Evolutionary conservation across 352 stramenopile genomes (phyloP), one percentile per base, ranked within the genome.

Genomic region (Phytophthora foliorum): DNA sequence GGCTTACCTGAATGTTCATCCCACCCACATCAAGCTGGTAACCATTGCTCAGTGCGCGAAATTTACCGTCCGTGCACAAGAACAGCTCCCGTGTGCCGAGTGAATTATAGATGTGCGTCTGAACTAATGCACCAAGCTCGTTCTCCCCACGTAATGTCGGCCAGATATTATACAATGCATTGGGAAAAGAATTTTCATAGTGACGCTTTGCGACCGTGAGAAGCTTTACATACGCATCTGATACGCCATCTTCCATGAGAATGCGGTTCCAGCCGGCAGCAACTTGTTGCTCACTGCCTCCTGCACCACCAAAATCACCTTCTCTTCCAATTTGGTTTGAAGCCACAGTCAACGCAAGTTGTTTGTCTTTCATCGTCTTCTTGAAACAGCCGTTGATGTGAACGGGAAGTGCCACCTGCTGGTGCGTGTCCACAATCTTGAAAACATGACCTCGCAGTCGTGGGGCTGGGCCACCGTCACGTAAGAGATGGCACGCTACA

Each of bases 331-430:
- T 17, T 49, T 65, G 61, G 25, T 55, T 77, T 32, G 34, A 46
- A 29, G 62, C 41, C 4, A 49, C 50, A 29, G 34, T 67, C 16
- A 89, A 52, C 2, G 72, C 44, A 19, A 89, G 56, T 6, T 76
- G 39, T 24, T 75, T 90, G 48, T 90, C 74, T 44, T 75, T 81
- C 16, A 84, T 66, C 14, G 78, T 57, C 24, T 82, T 92, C 58
- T 92, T 93, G 59, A 94, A 94, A 39, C 81, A 91, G 2, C 82
- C 87, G 65, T 92, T 92, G 42, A 94, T 77, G 32, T 94, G 87
- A 24, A 94, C 55, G 2, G 84, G 87, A 22, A 94, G 56, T 0
- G 83, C 84, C 19, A 82, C 79, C 9, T 65, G 31, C 57, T 89
- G 75, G 6, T 61, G 55, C 1, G 78, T 90, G 27, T 84, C 66